Percentiles rank a stretch among this genome's conserved stretches.
These are phyloP conservation scores for Paratinospora sagittata DNA, from an alignment of 164 flowering plant species.

Conservation along the genomic window DNA sequence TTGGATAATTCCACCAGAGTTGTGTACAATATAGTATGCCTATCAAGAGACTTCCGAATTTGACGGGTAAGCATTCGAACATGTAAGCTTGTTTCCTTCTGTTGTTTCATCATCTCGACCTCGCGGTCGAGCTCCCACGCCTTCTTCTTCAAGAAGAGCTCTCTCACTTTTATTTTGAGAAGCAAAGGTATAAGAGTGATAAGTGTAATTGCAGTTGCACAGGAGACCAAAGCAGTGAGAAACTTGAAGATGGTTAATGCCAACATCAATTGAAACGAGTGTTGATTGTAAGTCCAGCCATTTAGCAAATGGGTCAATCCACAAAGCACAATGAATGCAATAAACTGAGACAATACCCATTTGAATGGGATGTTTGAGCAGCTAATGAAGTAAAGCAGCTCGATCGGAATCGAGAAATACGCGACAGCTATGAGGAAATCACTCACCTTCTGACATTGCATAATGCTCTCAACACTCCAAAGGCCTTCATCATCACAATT, in stretches of 20 bases:
- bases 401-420: slow-evolving; percentile 7
- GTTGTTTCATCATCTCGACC: slow-evolving; percentile 66
- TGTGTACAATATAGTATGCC: slow-evolving; percentile 78
- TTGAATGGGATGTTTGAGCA: slow-evolving; percentile 9
- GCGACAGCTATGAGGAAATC: slow-evolving; percentile 7
- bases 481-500: slow-evolving; percentile 12
- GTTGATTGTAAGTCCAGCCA: slow-evolving; percentile 77
- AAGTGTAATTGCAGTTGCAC: slow-evolving; percentile 83
- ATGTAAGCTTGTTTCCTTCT: slow-evolving; percentile 69
- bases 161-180: slow-evolving; percentile 82
- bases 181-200: slow-evolving; percentile 76
- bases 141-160: slow-evolving; percentile 76
- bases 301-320: slow-evolving; percentile 83
- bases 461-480: slow-evolving; percentile 8
- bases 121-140: slow-evolving; percentile 78
- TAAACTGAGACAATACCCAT: slow-evolving; percentile 1
- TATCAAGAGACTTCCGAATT: slow-evolving; percentile 76
- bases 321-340: slow-evolving; percentile 81
- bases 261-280: slow-evolving; percentile 65
- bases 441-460: slow-evolving; percentile 6
- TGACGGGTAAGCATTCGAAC: slow-evolving; percentile 94
- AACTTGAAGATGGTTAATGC: slow-evolving; percentile 76
- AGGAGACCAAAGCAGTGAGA: slow-evolving; percentile 84
- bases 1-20: slow-evolving; percentile 82
- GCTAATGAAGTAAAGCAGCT: slow-evolving; percentile 9